Evolutionary conservation across 768 basidiomycete species (phyloP), one percentile per base, ranked within the genome.

Genomic region (Hypsizygus marmoreus): DNA sequence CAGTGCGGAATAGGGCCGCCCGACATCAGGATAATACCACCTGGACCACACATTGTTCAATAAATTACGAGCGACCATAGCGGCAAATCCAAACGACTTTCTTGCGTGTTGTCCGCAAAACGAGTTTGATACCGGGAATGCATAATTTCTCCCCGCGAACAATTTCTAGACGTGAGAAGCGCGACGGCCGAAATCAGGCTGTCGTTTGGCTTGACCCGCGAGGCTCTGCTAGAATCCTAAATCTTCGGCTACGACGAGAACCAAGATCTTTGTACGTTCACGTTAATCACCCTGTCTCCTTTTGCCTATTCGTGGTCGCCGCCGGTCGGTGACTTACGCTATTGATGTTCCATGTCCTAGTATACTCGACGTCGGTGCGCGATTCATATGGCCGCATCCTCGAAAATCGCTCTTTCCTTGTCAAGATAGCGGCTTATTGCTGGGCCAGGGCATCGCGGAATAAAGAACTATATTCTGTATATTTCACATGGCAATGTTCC

Each of bases 151-250:
- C n/a, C n/a, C n/a, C n/a, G 31, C 35, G 37, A 54, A 43, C 16
- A 33, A 47, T 47, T 23, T 36, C 42, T 16, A 34, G 41, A 46
- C 32, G 36, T 12, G 37, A 47, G 53, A 54, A 54, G 36, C 44
- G 20, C 45, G 43, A 54, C 48, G 49, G 43, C 43, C 53, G 49
- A 41, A 47, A 19, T 26, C 22, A 47, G 41, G 36, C 20, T 44
- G 53, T 54, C 53, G 43, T 35, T 29, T 24, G 23, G 28, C 32
- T 24, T 49, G 26, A 39, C 44, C 51, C 34, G 41, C 49, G 26
- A 46, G 45, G 25, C 34, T 48, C 32, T 48, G 40, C 44, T 51
- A 47, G 50, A 48, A 44, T 46, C 36, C 26, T 47, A 50, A 55
- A 43, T 44, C 16, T 32, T 28, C 43, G 48, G 53, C 45, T 16